These are phyloP conservation scores for Chloromonas sp. DNA, from an alignment of 163 green algal species.

Conservation along the genomic window DNA sequence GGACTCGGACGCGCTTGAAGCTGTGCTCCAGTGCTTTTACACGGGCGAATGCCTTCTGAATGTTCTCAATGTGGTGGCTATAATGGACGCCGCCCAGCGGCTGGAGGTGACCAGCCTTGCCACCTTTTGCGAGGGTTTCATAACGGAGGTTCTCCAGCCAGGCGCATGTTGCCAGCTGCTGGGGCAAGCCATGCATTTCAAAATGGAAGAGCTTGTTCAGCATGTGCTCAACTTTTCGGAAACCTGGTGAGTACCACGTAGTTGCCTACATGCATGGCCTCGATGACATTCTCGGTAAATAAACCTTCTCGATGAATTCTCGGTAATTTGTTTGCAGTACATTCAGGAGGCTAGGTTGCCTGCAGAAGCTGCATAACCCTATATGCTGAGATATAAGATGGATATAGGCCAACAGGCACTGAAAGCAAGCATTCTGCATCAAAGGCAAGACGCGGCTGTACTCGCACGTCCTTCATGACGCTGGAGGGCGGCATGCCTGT, in stretches of 20 bases:
- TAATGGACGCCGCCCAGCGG: not conserved
- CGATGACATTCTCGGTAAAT: no score
- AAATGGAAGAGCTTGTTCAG: not conserved
- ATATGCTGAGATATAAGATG: no score
- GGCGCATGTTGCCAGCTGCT: not conserved
- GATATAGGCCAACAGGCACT: no score
- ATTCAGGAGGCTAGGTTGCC: no score
- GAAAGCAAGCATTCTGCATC: no score
- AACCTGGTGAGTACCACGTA: not conserved
- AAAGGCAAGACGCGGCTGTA: no score
- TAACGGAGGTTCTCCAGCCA: not conserved
- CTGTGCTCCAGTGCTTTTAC: constrained; percentile 35
- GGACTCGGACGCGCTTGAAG: constrained; percentile 36
- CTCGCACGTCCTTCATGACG: no score
- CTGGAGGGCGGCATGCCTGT: no score
- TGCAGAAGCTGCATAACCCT: no score
- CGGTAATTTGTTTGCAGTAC: no score
- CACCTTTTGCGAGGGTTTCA: not conserved
- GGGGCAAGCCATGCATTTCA: not conserved
- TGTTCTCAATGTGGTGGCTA: not conserved
- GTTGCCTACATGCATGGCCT: no score
- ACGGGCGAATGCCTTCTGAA: constrained; percentile 24
- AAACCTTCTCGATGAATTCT: no score
- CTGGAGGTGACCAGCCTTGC: not conserved
- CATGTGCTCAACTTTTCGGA: not conserved